Conservation (phyloP, 352 stramenopile species). For the Pythium sp. region DNA sequence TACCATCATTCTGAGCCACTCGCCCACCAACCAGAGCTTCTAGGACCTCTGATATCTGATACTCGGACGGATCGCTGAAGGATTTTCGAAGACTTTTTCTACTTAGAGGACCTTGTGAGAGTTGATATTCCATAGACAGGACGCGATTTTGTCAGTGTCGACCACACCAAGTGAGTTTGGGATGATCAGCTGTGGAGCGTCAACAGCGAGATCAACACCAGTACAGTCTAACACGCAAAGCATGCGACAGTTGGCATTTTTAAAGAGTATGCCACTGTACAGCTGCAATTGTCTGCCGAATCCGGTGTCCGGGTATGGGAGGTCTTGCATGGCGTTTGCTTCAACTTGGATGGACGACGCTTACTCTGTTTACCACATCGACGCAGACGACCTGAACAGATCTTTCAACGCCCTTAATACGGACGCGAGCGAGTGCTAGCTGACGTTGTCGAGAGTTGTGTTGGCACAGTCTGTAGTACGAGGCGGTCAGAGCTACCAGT, state of each 20-base stretch:
- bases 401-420: too few relatives aligned
- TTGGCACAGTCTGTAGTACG: too few relatives aligned
- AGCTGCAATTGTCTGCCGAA: not conserved
- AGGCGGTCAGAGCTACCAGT: too few relatives aligned
- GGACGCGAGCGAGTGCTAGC: too few relatives aligned
- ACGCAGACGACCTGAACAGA: too few relatives aligned
- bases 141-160: not conserved
- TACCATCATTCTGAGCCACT: constrained; percentile 12
- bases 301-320: not conserved
- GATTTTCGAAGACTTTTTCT: not conserved
- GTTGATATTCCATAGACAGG: not conserved
- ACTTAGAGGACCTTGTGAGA: not conserved
- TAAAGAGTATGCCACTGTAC: not conserved
- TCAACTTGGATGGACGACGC: not conserved
- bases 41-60: not conserved
- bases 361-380: too few relatives aligned
- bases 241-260: not conserved
- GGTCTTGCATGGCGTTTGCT: not conserved
- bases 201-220: not conserved
- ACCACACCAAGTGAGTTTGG: not conserved
- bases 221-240: not conserved
- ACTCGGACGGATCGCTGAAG: not conserved
- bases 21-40: constrained; percentile 5
- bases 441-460: too few relatives aligned
- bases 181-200: not conserved